Conservation (phyloP, 495 filamentous ascomycete species). For the Ascodesmis nigricans region DNA sequence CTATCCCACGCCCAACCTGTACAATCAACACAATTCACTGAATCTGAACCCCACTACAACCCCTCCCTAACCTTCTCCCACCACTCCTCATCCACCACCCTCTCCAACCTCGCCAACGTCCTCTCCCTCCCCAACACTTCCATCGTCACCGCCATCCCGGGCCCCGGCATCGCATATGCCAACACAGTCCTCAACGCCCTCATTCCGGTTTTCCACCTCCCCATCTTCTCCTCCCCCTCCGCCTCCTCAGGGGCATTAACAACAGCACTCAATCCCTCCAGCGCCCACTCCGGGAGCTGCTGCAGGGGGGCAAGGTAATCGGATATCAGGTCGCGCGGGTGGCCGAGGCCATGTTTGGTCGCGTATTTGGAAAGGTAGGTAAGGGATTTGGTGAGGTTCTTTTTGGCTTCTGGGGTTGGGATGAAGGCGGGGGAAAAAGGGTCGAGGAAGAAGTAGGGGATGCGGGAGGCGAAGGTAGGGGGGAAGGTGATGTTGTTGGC, state of each 20-base stretch:
- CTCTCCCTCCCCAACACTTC: constrained; percentile 39
- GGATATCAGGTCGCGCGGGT: not conserved
- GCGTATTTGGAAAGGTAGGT: constrained; percentile 4
- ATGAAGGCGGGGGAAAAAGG: constrained; percentile 23
- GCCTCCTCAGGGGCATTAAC: constrained; percentile 9
- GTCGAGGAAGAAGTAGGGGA: constrained; percentile 41
- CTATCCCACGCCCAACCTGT: too few relatives aligned
- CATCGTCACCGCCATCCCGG: constrained; percentile 37
- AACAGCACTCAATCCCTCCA: not conserved
- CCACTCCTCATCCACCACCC: constrained; percentile 26
- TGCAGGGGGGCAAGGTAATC: not conserved
- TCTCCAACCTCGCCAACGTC: constrained; percentile 31
- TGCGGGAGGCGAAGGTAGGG: constrained; percentile 33
- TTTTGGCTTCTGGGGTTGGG: constrained; percentile 6
- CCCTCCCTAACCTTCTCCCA: too few relatives aligned
- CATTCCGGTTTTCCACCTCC: constrained; percentile 23
- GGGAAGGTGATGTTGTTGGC: constrained; percentile 39
- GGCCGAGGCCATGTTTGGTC: constrained; percentile 10
- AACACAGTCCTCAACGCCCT: constrained; percentile 48
- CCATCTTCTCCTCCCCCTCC: constrained; percentile 10
- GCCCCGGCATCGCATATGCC: constrained; percentile 34
- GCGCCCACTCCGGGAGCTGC: not conserved
- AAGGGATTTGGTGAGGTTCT: constrained; percentile 7
- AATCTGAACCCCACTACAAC: too few relatives aligned
- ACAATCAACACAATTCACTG: too few relatives aligned